Evolutionary conservation across 2,329 filamentous ascomycete genomes (phyloP).

Genomic region (Penicillium sp.): DNA sequence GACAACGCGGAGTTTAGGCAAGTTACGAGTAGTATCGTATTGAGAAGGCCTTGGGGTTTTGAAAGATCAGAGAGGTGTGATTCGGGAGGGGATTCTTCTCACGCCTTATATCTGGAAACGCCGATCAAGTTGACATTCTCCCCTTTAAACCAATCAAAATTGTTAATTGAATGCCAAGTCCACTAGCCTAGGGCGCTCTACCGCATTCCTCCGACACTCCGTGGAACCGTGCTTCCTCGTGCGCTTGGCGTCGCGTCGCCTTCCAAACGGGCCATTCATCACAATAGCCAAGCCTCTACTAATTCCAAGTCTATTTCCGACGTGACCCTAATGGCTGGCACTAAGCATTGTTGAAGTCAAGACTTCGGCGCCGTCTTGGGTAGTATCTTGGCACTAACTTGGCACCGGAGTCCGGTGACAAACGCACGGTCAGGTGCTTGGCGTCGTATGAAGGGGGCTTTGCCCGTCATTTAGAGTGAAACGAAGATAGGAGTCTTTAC

Average conservation of each 20-base stretch:
- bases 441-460: neutral
- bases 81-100: neutral
- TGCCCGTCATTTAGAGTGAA: neutral
- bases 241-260: constrained; percentile 1
- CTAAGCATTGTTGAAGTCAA: constrained; percentile 8
- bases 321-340: neutral
- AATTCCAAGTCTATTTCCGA: neutral
- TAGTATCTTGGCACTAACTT: constrained; percentile 23
- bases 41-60: neutral
- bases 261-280: neutral
- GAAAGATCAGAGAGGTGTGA: neutral
- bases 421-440: constrained; percentile 13
- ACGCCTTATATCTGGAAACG: neutral
- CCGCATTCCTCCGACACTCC: constrained; percentile 3
- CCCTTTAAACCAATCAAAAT: constrained; percentile 2
- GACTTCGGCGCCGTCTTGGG: constrained; percentile 16
- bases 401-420: constrained; percentile 20
- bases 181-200: neutral
- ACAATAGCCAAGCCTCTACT: neutral
- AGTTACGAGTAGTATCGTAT: neutral
- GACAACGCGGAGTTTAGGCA: neutral
- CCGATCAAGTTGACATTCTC: neutral
- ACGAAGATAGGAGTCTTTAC: neutral
- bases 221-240: constrained; percentile 11
- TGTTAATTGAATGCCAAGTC: neutral